Evolutionary conservation across 2,329 filamentous ascomycete species (phyloP).

Genomic region (Byssoonygena ceratinophila): DNA sequence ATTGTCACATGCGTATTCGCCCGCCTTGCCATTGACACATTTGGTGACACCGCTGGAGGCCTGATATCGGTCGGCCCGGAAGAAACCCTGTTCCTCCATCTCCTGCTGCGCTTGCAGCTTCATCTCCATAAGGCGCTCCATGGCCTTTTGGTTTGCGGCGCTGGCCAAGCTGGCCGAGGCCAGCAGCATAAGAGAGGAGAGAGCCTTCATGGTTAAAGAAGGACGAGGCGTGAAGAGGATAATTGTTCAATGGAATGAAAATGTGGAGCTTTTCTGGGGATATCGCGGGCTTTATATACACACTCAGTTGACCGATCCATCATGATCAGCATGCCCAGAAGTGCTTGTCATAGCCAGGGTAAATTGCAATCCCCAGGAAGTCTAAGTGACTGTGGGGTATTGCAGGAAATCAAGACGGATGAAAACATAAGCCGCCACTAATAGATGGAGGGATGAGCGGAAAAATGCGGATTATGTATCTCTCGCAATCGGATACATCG

Average conservation of each 20-base stretch:
- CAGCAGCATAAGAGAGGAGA: constrained; percentile 12
- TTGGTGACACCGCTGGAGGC: constrained; percentile 6
- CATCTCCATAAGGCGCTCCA: constrained; percentile 18
- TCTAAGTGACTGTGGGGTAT: neutral
- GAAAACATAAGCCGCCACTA: neutral
- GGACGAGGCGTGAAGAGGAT: neutral
- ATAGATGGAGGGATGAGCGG: neutral
- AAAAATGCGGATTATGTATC: neutral
- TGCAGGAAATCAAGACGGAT: neutral
- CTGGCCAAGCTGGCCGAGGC: constrained; percentile 13
- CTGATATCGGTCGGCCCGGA: constrained; percentile 11
- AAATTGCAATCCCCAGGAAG: neutral
- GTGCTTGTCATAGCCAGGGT: neutral
- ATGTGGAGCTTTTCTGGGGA: neutral
- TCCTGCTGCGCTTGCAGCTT: constrained; percentile 14
- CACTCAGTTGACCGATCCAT: neutral
- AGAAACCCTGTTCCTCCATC: constrained; percentile 12
- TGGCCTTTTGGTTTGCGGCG: constrained; percentile 9
- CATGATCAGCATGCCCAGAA: neutral
- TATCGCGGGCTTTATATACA: constrained; percentile 3
- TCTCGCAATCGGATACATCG: neutral
- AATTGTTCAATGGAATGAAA: neutral
- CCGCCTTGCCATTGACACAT: constrained; percentile 28
- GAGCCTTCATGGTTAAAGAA: constrained; percentile 12
- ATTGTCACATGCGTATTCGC: constrained; percentile 31